A percentile compares a stretch with the other conserved stretches of the same genome.
These are phyloP conservation scores for Apiotrichum domesticum DNA, from an alignment of 1,284 basidiomycete species.

Conservation along the genomic window DNA sequence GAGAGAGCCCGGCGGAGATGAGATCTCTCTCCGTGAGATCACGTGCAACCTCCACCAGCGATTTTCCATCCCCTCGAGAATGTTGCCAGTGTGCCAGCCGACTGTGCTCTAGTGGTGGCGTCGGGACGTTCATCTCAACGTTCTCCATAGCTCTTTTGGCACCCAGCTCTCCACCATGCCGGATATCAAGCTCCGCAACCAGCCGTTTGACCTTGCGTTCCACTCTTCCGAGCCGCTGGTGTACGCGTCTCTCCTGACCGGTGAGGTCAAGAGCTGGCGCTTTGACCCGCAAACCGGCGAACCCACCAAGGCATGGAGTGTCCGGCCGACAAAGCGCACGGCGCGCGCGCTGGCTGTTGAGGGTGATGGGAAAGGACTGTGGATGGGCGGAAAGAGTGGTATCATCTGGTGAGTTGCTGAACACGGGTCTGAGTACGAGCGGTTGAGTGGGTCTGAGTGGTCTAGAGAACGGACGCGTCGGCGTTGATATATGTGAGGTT, in stretches of 20 bases:
- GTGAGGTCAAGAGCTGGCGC: conserved; percentile 69
- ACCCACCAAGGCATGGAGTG: conserved; percentile 32
- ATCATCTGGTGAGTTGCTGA: conserved; percentile 60
- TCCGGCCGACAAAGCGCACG: conserved; percentile 53
- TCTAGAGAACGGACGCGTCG: too few relatives aligned
- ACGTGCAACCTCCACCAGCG: too few relatives aligned
- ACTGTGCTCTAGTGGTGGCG: too few relatives aligned
- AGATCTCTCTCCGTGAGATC: too few relatives aligned
- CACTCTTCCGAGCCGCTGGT: conserved; percentile 66
- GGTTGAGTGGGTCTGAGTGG: too few relatives aligned
- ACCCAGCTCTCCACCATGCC: conserved; percentile 27
- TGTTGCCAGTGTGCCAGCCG: too few relatives aligned
- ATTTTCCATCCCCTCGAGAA: too few relatives aligned
- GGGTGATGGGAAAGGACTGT: conserved; percentile 61
- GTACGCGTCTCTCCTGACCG: conserved; percentile 73
- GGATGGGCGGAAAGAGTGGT: conserved; percentile 77
- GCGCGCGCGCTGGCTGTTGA: conserved; percentile 65
- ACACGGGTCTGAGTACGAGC: too few relatives aligned
- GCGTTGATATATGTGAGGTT: too few relatives aligned
- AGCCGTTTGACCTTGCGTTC: conserved; percentile 85
- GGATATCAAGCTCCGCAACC: conserved; percentile 44
- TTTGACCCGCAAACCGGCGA: conserved; percentile 58
- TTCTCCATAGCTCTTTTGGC: background rate
- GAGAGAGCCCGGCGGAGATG: too few relatives aligned
- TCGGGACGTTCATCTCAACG: too few relatives aligned